Evolutionary conservation across 129 eudicot genomes (phyloP), one percentile per base, ranked within the genome.

Genomic region (Deinandra increscens): DNA sequence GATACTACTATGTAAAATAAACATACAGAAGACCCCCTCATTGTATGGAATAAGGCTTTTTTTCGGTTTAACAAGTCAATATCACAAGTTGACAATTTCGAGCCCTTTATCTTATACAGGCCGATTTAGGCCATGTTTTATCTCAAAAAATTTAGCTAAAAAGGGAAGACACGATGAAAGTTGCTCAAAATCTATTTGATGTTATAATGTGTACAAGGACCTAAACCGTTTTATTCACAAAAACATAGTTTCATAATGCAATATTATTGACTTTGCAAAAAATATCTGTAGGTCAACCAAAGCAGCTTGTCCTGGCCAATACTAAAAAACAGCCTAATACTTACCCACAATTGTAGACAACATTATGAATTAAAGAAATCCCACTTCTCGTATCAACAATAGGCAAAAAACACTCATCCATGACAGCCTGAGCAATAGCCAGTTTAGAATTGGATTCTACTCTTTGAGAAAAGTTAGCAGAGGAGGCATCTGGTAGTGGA

Each of bases 391-490:
- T 65, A 73, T 91, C 98, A 66, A 73, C 38, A n/a, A 91, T 88
- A 55, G 98, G 95, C 81, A 91, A 73, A 83, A 91, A 91, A 61
- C 98, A 91, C 80, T 88, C 98, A 41, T 88, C 91, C 96, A 91
- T 86, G 48, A 91, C 86, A 53, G 85, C 73, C 39, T 64, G 80
- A 19, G 98, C 96, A 75, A 91, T 83, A 78, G 96, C 98, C 72
- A 91, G 80, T 79, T 88, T 91, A 34, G 98, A 87, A 79, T 84
- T 91, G 84, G 91, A 84, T 78, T 91, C 98, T 53, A 85, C 91
- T 79, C 83, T 84, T 73, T 75, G 91, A 69, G 92, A 53, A 68
- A 60, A 82, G 61, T 76, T 80, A 68, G 59, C 68, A 7, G 77
- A 80, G 3, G 83, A 74, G 5, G 68, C 17, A 68, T 88, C 89